phyloP scores from a whole-genome alignment of 129 eudicot species.

The Sambucus nigra region DNA sequence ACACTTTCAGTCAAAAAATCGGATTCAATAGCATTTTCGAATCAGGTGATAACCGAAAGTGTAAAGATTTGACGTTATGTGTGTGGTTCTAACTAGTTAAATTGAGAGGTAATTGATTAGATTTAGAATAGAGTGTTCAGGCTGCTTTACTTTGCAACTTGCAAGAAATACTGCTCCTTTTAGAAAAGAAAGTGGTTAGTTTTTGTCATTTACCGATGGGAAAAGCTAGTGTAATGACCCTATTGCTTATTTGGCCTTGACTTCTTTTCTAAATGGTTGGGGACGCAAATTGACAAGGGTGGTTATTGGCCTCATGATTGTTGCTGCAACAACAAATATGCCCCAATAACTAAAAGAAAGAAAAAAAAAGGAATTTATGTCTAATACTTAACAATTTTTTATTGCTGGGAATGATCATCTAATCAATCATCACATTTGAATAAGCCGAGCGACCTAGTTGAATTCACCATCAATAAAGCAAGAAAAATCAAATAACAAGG shows the following conservation, averaged over 20 bases:
- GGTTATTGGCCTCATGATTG: no score
- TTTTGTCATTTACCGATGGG: constrained; percentile 14
- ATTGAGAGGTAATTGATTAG: constrained; percentile 8
- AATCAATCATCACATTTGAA: neutral
- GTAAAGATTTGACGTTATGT: no score
- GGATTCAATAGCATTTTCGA: no score
- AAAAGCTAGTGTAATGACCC: constrained; percentile 2
- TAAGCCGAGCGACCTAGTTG: no score
- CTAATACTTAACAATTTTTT: neutral
- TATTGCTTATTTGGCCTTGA: constrained; percentile 13
- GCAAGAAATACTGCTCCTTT: constrained; percentile 25
- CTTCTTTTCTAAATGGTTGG: constrained; percentile 13
- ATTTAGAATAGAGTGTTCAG: constrained; percentile 30
- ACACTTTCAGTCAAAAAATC: no score
- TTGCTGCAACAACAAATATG: neutral
- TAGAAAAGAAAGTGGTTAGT: constrained; percentile 14
- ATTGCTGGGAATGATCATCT: neutral
- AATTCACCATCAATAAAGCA: no score
- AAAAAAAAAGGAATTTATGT: neutral
- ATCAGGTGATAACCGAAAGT: constrained; percentile 33
- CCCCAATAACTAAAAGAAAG: neutral
- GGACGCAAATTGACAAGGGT: neutral
- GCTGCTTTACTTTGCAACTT: constrained; percentile 28
- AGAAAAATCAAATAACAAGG: no score
- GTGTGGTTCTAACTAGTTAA: constrained; percentile 11